Evolutionary conservation across 805 yeast species (phyloP).

Genomic region (Saturnispora serradocipensis): DNA sequence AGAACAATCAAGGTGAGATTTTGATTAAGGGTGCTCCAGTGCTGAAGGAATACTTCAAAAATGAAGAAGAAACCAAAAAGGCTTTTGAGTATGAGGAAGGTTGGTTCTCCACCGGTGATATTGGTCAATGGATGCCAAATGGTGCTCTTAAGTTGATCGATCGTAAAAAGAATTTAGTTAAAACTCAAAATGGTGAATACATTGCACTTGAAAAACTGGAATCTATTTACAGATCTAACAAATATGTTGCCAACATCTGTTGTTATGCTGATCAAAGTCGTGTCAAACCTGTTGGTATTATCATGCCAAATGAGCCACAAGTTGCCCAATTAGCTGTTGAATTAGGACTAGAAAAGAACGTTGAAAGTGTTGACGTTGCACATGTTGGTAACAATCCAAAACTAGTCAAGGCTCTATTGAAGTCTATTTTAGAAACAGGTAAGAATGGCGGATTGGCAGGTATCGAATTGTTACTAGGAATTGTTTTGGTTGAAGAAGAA

Average conservation of each 20-base stretch:
- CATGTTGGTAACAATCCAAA: constrained; percentile 48
- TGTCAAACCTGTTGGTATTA: constrained; percentile 88
- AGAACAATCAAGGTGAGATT: constrained; percentile 89
- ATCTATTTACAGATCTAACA: constrained; percentile 78
- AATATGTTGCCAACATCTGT: constrained; percentile 71
- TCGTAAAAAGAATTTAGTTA: constrained; percentile 91
- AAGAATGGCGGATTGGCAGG: constrained; percentile 72
- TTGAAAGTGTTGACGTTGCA: constrained; percentile 32
- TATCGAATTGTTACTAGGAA: constrained; percentile 75
- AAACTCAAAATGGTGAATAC: constrained; percentile 95
- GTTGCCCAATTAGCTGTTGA: constrained; percentile 53
- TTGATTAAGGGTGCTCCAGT: constrained; percentile 70
- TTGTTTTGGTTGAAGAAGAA: constrained; percentile 75
- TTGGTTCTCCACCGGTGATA: constrained; percentile 96
- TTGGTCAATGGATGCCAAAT: constrained; percentile 80
- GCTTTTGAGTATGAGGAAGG: constrained; percentile 72
- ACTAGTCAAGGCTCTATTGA: constrained; percentile 44
- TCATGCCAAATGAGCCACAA: constrained; percentile 68
- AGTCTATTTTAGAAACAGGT: constrained; percentile 64
- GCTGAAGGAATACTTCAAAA: constrained; percentile 69
- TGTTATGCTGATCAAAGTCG: constrained; percentile 84
- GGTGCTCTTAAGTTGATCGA: constrained; percentile 83
- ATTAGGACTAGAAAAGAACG: constrained; percentile 38
- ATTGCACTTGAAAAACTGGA: constrained; percentile 94
- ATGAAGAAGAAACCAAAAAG: constrained; percentile 67